Percentiles rank a stretch among this genome's conserved stretches.
Evolutionary conservation across 495 filamentous ascomycete genomes (phyloP).

Genomic region (Daldinia grandis): DNA sequence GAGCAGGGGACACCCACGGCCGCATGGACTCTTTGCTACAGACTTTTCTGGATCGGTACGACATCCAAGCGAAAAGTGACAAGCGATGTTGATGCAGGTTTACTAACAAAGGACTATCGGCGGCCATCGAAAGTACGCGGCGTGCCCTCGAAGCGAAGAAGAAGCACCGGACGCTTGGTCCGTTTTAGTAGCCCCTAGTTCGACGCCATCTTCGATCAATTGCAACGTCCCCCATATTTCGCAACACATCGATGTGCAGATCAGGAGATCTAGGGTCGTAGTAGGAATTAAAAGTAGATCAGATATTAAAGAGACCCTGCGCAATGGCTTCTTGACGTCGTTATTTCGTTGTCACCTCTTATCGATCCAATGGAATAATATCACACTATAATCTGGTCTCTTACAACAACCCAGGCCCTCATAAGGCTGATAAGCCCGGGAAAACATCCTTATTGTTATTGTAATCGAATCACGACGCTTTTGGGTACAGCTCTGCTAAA

Average conservation of each 20-base stretch:
- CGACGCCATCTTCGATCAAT: conserved; percentile 10
- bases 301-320: conserved; percentile 14
- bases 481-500: neutral
- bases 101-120: neutral
- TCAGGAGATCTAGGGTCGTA: conserved; percentile 13
- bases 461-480: neutral
- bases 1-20: conserved; percentile 16
- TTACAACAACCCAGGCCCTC: neutral
- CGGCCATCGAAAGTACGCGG: neutral
- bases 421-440: neutral
- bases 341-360: neutral
- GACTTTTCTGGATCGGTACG: conserved; percentile 12
- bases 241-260: conserved; percentile 10
- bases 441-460: neutral
- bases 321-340: neutral
- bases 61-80: neutral
- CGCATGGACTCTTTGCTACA: neutral
- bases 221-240: conserved; percentile 22
- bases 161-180: conserved; percentile 1
- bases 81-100: neutral
- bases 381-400: neutral
- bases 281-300: neutral
- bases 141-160: conserved; percentile 13
- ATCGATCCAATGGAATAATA: neutral
- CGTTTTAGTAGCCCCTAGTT: conserved; percentile 13